Base-by-base conservation (phyloP, 352 stramenopile species). In the Pythium sp. region DNA sequence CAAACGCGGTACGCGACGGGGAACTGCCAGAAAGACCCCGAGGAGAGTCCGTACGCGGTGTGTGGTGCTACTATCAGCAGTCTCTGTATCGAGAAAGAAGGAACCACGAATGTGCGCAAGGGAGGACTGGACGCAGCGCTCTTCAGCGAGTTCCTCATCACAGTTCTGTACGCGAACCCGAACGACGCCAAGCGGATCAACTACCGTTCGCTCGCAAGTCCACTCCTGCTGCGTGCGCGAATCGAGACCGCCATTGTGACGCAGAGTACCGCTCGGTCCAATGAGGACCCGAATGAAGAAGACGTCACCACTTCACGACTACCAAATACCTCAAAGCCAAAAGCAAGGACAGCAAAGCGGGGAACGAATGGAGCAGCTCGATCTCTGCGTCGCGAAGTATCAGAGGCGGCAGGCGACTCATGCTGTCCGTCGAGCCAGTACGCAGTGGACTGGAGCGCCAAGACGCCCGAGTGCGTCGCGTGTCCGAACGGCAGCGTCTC, bases 371-470 rank as follows among this genome's bases (percentile, higher is more conserved):
- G 6, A 18, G 51, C 22, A 34, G 12, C 22, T 28, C 12, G 20
- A 34, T 32, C 51, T 57, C 51, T 57, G 7, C 51, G 51, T n/a
- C 51, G 51, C 22, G 51, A 28, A 24, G 51, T n/a, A 20, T 18
- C 51, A 20, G 43, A n/a, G 18, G 22, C 51, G 34, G 24, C 51
- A 9, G 26, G 11, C n/a, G 12, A 32, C 22, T 34, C 51, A 4
- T 57, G 53, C 53, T 58, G 53, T 11, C 53, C 24, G 1, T 58
- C 53, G 9, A 26, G 53, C 24, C 53, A 58, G 26, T 58, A 58
- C 14, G 53, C 14, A 11, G 53, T 58, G 26, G 24, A 58, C 53
- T 58, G 53, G 53, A 58, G 53, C 53, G 53, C 53, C 14, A 38
- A 32, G 5, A 58, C 26, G 14, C 53, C 53, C 14, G 8, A 36